Evolutionary conservation across 805 yeast genomes (phyloP).

Genomic region (Starmerella kuoi): DNA sequence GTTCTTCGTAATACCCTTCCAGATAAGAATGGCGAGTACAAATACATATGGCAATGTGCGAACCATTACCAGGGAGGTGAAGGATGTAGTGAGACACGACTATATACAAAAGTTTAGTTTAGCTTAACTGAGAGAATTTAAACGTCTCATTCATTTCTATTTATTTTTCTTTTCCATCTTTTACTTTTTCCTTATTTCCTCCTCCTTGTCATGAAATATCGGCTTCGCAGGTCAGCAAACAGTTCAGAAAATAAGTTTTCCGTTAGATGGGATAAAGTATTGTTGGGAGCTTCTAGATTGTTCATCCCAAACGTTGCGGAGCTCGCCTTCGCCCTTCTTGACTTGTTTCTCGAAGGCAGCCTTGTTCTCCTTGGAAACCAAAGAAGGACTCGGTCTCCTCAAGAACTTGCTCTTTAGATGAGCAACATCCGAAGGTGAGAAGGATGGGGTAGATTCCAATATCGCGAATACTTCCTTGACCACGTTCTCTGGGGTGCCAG

Average conservation of each 20-base stretch:
- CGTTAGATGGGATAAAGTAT: slow-evolving; percentile 29
- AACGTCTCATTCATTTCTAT: not conserved
- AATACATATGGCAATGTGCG: slow-evolving; percentile 57
- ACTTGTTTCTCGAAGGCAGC: slow-evolving; percentile 27
- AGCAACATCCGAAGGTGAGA: slow-evolving; percentile 30
- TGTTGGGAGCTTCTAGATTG: slow-evolving; percentile 40
- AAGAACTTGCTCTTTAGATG: slow-evolving; percentile 38
- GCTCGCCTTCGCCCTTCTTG: slow-evolving; percentile 40
- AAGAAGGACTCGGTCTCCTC: slow-evolving; percentile 46
- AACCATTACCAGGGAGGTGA: slow-evolving; percentile 26
- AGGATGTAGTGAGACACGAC: slow-evolving; percentile 21
- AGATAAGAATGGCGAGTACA: slow-evolving; percentile 25
- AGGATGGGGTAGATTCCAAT: slow-evolving; percentile 32
- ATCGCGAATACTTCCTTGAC: slow-evolving; percentile 32
- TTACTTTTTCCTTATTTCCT: not conserved
- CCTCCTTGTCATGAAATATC: too few species aligned
- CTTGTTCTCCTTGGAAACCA: slow-evolving; percentile 31
- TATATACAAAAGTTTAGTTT: not conserved
- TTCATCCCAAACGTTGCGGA: slow-evolving; percentile 51
- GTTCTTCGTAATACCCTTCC: slow-evolving; percentile 45
- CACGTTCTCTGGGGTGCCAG: slow-evolving; percentile 31
- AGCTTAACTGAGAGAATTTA: not conserved
- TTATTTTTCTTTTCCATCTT: not conserved
- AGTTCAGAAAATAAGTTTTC: slow-evolving; percentile 21
- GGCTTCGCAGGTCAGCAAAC: too few species aligned